Conservation (phyloP, 2,329 filamentous ascomycete genomes). For the Alternaria gansuensis region DNA sequence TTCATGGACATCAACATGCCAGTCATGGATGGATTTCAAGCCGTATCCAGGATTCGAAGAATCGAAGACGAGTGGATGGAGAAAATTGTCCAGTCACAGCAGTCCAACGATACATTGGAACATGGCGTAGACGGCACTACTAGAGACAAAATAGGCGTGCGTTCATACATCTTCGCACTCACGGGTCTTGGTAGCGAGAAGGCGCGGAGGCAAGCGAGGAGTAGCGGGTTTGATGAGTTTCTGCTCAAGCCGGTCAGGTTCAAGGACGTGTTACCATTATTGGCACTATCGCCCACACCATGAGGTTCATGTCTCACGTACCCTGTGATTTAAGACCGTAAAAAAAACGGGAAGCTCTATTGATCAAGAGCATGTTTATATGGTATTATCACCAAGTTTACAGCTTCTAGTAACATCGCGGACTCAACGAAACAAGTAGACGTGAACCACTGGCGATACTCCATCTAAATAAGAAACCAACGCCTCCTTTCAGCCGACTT, state of each 20-base stretch:
- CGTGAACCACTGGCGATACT: too few species aligned
- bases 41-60: conserved; percentile 36
- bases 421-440: not conserved
- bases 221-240: conserved; percentile 34
- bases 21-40: conserved; percentile 44
- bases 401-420: not conserved
- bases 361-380: not conserved
- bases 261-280: conserved; percentile 25
- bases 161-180: conserved; percentile 28
- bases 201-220: conserved; percentile 27
- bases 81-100: not conserved
- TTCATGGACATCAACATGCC: conserved; percentile 49
- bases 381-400: not conserved
- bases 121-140: not conserved
- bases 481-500: too few species aligned
- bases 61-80: conserved; percentile 26
- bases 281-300: not conserved
- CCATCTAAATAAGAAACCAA: too few species aligned
- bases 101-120: not conserved
- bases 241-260: conserved; percentile 39
- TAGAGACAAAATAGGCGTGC: not conserved
- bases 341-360: not conserved
- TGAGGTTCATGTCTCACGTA: not conserved
- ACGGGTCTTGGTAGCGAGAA: conserved; percentile 37
- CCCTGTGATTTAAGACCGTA: not conserved